Conservation (phyloP, 2,329 filamentous ascomycete species). For the Fusarium vanettenii region DNA sequence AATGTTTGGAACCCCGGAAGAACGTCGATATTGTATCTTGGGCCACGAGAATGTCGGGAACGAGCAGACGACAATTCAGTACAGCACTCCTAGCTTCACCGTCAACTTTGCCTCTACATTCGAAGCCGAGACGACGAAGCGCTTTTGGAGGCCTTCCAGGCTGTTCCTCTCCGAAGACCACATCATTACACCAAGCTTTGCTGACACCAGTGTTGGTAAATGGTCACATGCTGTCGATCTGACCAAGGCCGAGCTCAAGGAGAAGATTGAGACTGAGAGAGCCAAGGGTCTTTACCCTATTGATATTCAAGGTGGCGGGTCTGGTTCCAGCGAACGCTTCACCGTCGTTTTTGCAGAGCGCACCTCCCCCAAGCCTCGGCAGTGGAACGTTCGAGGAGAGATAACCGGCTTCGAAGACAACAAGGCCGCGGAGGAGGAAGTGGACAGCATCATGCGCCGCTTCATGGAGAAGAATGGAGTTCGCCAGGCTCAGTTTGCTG, state of each 20-base stretch:
- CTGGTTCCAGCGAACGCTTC: conserved; percentile 4
- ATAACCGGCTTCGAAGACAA: background rate
- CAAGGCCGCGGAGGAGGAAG: background rate
- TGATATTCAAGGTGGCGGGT: conserved; percentile 27
- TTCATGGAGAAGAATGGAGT: conserved; percentile 32
- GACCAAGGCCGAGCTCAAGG: background rate
- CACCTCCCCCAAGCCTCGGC: background rate
- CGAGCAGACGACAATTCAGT: conserved; percentile 20
- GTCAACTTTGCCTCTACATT: background rate
- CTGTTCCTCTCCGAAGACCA: conserved; percentile 31
- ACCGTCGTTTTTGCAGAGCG: conserved; percentile 27
- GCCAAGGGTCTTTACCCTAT: background rate
- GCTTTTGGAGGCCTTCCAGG: conserved; percentile 25
- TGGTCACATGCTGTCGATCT: conserved; percentile 17
- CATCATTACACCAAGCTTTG: conserved; percentile 26
- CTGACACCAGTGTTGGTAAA: conserved; percentile 19
- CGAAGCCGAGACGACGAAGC: conserved; percentile 14
- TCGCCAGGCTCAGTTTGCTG: conserved; percentile 29
- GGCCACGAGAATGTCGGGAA: conserved; percentile 28
- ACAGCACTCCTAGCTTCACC: background rate
- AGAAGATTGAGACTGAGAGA: background rate
- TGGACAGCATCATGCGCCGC: conserved; percentile 9
- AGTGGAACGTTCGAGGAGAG: conserved; percentile 11
- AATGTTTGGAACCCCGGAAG: conserved; percentile 22
- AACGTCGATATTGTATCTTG: conserved; percentile 31